A percentile compares a stretch with the other conserved stretches of the same genome.
These are phyloP conservation scores for Trichoderma asperellum DNA, from an alignment of 2,329 filamentous ascomycete genomes.

Conservation along the genomic window DNA sequence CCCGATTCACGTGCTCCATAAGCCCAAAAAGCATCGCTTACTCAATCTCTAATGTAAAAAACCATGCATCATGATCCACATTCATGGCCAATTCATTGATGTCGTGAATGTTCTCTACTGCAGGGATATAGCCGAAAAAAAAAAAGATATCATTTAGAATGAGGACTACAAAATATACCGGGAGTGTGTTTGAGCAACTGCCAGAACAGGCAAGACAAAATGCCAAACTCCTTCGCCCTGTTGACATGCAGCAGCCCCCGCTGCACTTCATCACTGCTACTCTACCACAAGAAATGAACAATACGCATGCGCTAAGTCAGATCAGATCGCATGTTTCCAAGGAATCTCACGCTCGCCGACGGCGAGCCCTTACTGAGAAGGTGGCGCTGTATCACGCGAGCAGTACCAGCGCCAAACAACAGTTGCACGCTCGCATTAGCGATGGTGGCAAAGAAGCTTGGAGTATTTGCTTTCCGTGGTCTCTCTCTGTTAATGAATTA, in stretches of 20 bases:
- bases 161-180: not conserved
- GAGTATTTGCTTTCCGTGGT: not conserved
- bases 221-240: not conserved
- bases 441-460: not conserved
- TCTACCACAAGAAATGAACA: slow-evolving; percentile 2
- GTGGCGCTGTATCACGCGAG: not conserved
- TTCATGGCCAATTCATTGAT: not conserved
- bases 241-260: not conserved
- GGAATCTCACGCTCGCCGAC: slow-evolving; percentile 7
- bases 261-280: not conserved
- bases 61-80: not conserved
- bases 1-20: not conserved
- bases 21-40: not conserved
- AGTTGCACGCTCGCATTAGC: not conserved
- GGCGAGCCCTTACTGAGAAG: slow-evolving; percentile 2
- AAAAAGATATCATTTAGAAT: not conserved
- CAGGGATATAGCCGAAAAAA: not conserved
- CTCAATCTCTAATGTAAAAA: not conserved
- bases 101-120: not conserved
- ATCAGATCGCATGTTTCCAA: slow-evolving; percentile 15
- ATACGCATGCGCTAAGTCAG: not conserved
- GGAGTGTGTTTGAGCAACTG: not conserved
- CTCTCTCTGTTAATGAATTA: not conserved
- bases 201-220: not conserved
- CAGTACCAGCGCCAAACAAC: not conserved